Conservation (phyloP, 176 grass and related monocot species). For the Aegilops bicornis region DNA sequence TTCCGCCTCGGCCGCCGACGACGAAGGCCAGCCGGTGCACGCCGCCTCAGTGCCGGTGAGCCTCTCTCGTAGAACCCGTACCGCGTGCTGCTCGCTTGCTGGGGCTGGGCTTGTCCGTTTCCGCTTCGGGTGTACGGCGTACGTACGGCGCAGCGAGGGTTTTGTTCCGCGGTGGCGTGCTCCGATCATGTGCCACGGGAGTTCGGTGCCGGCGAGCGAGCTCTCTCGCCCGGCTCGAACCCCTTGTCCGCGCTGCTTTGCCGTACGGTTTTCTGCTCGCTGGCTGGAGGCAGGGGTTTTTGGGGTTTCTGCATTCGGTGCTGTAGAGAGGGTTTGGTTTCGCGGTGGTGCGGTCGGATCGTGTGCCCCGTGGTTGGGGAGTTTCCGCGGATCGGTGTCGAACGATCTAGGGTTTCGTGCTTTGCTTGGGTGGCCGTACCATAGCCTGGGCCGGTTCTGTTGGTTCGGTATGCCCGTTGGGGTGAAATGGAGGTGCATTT, state of each 20-base stretch:
- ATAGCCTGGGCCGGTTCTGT: neutral
- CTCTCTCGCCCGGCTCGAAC: neutral
- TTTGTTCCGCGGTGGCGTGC: neutral
- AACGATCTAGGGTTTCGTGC: neutral
- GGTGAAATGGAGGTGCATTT: conserved; percentile 37
- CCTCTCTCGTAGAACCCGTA: neutral
- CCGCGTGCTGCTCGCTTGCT: neutral
- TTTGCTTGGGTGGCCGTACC: neutral
- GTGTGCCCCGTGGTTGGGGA: neutral
- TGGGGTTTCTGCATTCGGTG: neutral
- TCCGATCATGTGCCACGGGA: neutral
- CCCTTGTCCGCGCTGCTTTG: neutral
- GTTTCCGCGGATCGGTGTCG: neutral
- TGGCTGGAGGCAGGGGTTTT: neutral
- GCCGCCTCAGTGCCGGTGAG: neutral
- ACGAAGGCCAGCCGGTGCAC: neutral
- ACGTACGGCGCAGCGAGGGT: neutral
- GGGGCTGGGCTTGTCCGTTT: neutral
- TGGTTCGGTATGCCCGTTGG: neutral
- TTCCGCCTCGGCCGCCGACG: neutral
- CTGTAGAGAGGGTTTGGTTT: neutral
- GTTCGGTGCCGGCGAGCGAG: neutral
- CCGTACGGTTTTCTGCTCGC: neutral
- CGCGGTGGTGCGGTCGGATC: neutral
- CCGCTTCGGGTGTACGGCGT: neutral